Conservation (phyloP, 441 rosid genomes). For the Mallotus repandus region DNA sequence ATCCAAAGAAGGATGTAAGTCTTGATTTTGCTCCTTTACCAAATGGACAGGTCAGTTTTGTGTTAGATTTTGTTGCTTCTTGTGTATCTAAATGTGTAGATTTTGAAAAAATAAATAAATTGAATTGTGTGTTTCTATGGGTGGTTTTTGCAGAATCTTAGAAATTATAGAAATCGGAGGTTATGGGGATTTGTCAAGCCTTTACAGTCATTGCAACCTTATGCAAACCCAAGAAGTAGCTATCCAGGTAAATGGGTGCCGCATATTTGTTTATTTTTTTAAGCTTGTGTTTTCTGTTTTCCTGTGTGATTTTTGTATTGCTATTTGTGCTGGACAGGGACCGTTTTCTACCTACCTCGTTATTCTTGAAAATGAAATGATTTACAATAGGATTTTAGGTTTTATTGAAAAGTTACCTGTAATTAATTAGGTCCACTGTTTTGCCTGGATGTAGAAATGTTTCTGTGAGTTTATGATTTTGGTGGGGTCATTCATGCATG, state of each 20-base stretch:
- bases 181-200: constrained; percentile 83
- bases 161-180: constrained; percentile 42
- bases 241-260: constrained; percentile 61
- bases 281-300: too few relatives aligned
- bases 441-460: constrained; percentile 2
- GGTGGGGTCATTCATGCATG: not conserved
- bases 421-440: not conserved
- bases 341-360: not conserved
- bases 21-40: constrained; percentile 50
- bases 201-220: constrained; percentile 80
- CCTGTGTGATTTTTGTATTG: too few relatives aligned
- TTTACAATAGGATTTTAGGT: not conserved
- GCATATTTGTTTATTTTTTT: constrained; percentile 3
- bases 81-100: not conserved
- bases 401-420: too few relatives aligned
- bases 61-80: not conserved
- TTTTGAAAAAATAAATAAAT: not conserved
- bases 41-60: constrained; percentile 37
- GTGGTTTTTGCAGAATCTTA: constrained; percentile 42
- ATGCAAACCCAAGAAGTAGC: constrained; percentile 78
- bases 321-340: not conserved
- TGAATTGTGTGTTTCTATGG: constrained; percentile 14
- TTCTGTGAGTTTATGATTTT: not conserved
- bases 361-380: not conserved
- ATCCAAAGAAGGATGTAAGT: constrained; percentile 48